phyloP scores from a whole-genome alignment of 768 basidiomycete species.

The Leccinum subtestaceum region DNA sequence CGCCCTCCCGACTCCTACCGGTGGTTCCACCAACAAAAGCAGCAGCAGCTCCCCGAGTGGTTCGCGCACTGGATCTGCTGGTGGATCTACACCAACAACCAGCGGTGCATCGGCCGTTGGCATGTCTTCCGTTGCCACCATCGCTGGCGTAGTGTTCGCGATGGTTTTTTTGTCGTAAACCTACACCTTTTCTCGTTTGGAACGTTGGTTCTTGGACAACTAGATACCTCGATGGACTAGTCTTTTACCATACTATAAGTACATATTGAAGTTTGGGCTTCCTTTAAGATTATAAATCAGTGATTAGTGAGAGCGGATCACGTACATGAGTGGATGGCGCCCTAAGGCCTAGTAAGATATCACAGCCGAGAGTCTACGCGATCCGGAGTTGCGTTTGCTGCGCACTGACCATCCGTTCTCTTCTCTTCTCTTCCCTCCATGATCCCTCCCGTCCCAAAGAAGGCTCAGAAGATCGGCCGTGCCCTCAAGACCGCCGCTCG shows the following conservation, averaged over 20 bases:
- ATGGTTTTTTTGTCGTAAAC: conserved; percentile 35
- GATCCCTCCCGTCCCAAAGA: conserved; percentile 37
- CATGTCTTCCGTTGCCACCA: conserved; percentile 31
- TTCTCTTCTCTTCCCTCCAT: conserved; percentile 9
- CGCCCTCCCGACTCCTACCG: conserved; percentile 14
- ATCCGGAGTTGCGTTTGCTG: conserved; percentile 8
- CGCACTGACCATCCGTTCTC: background rate
- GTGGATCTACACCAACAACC: conserved; percentile 16
- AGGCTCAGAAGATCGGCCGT: conserved; percentile 52
- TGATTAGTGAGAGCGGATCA: background rate
- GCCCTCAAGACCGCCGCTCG: conserved; percentile 59
- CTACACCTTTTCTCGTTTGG: background rate
- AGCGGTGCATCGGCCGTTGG: conserved; percentile 20
- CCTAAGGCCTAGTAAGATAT: background rate
- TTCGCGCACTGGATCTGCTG: conserved; percentile 16
- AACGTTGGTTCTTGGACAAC: background rate
- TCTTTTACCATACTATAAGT: background rate
- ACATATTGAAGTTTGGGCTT: background rate
- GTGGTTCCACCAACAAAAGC: background rate
- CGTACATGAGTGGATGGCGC: background rate
- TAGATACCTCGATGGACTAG: too few species aligned
- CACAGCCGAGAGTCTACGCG: background rate
- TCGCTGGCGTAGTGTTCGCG: conserved; percentile 34
- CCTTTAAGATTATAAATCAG: background rate
- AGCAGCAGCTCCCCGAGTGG: background rate